These are phyloP conservation scores for Exobasidium cylindrosporum DNA, from an alignment of 1,284 basidiomycete species.

Conservation along the genomic window DNA sequence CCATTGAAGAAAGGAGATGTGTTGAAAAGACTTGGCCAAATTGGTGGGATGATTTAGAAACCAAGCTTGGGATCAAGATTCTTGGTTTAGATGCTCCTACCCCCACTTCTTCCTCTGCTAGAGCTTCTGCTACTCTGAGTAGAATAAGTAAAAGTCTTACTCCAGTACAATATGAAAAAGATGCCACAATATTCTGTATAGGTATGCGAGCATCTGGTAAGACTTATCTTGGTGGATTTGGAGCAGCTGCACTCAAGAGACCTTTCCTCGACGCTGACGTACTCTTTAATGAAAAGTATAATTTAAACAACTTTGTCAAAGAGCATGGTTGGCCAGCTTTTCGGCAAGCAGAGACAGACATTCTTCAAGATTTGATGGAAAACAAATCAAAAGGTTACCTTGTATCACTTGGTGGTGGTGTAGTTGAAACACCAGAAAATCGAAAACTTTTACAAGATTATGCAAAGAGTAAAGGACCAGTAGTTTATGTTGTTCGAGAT, in stretches of 20 bases:
- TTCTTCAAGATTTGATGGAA: constrained; percentile 54
- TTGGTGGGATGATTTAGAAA: constrained; percentile 97
- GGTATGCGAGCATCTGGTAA: constrained; percentile 98
- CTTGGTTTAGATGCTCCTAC: constrained; percentile 68
- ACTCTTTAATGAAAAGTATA: constrained; percentile 70
- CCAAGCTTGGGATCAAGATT: constrained; percentile 89
- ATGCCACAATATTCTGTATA: constrained; percentile 76
- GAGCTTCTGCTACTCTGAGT: constrained; percentile 18
- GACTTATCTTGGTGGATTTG: constrained; percentile 79
- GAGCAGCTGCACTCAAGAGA: constrained; percentile 71
- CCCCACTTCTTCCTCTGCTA: constrained; percentile 52
- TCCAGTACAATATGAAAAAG: constrained; percentile 55
- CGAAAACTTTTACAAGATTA: constrained; percentile 68
- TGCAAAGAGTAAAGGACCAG: constrained; percentile 63
- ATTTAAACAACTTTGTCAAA: constrained; percentile 74
- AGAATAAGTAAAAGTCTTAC: constrained; percentile 25
- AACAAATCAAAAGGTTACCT: constrained; percentile 57
- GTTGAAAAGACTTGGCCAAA: constrained; percentile 99
- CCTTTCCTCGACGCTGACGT: constrained; percentile 83
- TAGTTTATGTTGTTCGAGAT: constrained; percentile 71
- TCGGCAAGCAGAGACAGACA: constrained; percentile 60
- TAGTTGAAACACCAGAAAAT: constrained; percentile 75
- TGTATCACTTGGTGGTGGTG: constrained; percentile 83
- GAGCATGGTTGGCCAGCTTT: constrained; percentile 75
- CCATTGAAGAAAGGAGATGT: constrained; percentile 92